Percentiles rank a stretch among this genome's conserved stretches.
phyloP scores from a whole-genome alignment of 2,329 filamentous ascomycete species.

The Botrytis porri region DNA sequence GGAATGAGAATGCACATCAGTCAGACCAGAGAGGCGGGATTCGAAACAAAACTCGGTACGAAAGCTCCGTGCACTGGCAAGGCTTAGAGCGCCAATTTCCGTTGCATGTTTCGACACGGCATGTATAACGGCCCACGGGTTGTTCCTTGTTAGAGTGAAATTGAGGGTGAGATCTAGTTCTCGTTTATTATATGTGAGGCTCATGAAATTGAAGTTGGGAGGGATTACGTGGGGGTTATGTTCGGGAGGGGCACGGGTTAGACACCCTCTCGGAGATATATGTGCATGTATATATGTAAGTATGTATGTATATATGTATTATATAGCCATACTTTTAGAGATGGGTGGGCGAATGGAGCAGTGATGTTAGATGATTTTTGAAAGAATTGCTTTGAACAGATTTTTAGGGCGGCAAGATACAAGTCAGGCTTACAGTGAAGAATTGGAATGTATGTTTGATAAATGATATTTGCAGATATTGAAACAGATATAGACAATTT shows the following conservation, averaged over 20 bases:
- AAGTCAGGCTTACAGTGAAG: neutral
- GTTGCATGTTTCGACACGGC: neutral
- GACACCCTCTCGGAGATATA: neutral
- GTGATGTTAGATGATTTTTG: neutral
- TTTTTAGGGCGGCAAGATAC: neutral
- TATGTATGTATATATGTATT: neutral
- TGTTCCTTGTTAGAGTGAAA: neutral
- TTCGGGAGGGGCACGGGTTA: no score
- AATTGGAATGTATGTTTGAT: neutral
- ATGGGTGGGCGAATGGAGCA: neutral
- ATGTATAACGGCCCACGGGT: neutral
- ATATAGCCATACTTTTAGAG: neutral
- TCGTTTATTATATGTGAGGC: neutral
- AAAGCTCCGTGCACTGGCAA: neutral
- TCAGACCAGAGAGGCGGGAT: neutral
- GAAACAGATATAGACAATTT: neutral
- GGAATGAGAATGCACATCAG: neutral
- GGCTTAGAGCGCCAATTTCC: neutral
- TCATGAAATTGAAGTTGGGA: neutral
- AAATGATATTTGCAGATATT: neutral
- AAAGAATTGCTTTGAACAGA: neutral
- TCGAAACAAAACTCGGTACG: neutral
- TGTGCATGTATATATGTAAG: neutral
- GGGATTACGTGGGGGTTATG: neutral
- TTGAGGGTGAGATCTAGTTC: neutral